Evolutionary conservation across 73 alveolate genomes (phyloP).

Genomic region (Strombidium stylifer): DNA sequence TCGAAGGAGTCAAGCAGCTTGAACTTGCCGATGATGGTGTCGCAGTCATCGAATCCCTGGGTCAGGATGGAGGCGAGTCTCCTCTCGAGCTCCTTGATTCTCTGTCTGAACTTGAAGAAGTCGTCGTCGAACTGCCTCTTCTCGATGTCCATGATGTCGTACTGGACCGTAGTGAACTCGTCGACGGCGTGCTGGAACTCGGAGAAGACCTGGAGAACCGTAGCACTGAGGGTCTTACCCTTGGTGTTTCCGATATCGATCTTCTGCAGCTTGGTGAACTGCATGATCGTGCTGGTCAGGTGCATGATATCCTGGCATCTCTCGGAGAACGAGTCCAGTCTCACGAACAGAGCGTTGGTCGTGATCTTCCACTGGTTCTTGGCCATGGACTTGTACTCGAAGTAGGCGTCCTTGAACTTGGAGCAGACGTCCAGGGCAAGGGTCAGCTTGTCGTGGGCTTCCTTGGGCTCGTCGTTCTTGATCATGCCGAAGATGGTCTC

Average conservation of each 20-base stretch:
- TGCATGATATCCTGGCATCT: constrained; percentile 99
- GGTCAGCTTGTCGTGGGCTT: constrained; percentile 95
- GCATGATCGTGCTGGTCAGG: constrained; percentile 96
- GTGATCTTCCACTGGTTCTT: constrained; percentile 97
- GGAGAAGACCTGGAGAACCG: constrained; percentile 91
- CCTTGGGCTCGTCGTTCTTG: constrained; percentile 96
- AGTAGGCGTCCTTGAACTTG: constrained; percentile 96
- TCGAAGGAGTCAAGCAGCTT: constrained; percentile 98
- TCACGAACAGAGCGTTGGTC: constrained; percentile 98
- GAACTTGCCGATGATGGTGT: constrained; percentile 91
- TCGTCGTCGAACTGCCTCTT: constrained; percentile 97
- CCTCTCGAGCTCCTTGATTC: constrained; percentile 98
- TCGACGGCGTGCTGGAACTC: constrained; percentile 98
- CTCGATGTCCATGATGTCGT: constrained; percentile 98
- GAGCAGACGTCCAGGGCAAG: constrained; percentile 91
- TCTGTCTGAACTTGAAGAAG: constrained; percentile 95
- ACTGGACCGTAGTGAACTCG: constrained; percentile 90
- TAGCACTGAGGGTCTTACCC: constrained; percentile 98
- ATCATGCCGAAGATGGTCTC: constrained; percentile 94
- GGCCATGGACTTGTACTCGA: constrained; percentile 94
- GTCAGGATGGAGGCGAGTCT: constrained; percentile 98
- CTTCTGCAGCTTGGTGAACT: constrained; percentile 95
- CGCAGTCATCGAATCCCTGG: constrained; percentile 98
- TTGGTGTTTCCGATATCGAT: constrained; percentile 99
- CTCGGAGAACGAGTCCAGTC: constrained; percentile 99